Base-by-base conservation (phyloP, 441 rosid species). In the Kokia cookei region DNA sequence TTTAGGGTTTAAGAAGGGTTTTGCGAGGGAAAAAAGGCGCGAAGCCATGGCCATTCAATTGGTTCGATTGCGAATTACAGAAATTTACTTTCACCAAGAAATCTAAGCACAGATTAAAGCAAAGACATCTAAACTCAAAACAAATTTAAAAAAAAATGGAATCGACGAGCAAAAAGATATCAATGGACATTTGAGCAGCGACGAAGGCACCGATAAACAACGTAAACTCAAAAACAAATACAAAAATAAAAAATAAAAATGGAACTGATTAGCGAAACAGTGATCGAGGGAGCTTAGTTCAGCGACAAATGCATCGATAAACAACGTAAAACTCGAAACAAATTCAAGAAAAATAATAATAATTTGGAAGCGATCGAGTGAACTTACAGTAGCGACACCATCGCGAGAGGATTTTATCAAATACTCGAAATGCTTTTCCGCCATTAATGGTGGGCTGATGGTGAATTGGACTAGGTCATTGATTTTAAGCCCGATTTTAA, bases 371-470 rank as follows among this genome's bases (percentile, higher is more conserved):
- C 17, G 57, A 77, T 57, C 3, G 63, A 75, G 14, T 42, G 74
- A 40, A 87, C 96, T 87, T 74, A 95, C 96, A 32, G 94, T 97
- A 0, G 98, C 78, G 57, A 93, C 96, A 14, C 98, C 98, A 35
- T 97, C 99, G 65, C 98, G 98, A 53, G 2, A 14, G 17, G 15
- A 14, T 3, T 3, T 77, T 80, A 91, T 90, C 81, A 88, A 89
- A 84, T 93, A 93, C 78, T 94, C 88, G 76, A 93, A 93, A 79
- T 85, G 78, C 83, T 85, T 93, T 80, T 81, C 92, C 55, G 91
- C 93, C 98, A 94, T 94, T 70, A 84, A 72, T 71, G 69, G 7
- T 1, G 19, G 55, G 14, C 55, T 50, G 7, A n/a, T 15, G 3
- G 19, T 50, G 54, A 13, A 17, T 15, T 50, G 55, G 55, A 50